A percentile compares a stretch with the other conserved stretches of the same genome.
phyloP scores from a whole-genome alignment of 2,329 filamentous ascomycete species.

The Neophaeococcomyces mojaviensis region DNA sequence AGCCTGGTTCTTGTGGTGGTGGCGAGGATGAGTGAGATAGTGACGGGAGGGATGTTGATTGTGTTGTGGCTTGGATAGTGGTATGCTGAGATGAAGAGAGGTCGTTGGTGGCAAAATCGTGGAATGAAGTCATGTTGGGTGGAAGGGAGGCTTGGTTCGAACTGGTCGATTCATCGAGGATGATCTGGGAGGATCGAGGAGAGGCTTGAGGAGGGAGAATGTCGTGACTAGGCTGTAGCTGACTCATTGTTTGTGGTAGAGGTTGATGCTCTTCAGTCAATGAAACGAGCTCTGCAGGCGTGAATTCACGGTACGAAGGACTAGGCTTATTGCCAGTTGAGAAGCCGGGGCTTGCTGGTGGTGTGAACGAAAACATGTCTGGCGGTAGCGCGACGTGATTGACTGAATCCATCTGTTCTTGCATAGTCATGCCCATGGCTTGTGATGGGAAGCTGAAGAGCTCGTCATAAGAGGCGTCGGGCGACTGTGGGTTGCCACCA shows the following conservation, averaged over 20 bases:
- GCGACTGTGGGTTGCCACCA: slow-evolving; percentile 24
- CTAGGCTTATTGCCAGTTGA: slow-evolving; percentile 33
- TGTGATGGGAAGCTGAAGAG: slow-evolving; percentile 15
- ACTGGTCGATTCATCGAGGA: slow-evolving; percentile 1
- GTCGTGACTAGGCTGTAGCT: background rate
- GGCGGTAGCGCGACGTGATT: slow-evolving; percentile 25
- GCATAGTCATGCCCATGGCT: slow-evolving; percentile 11
- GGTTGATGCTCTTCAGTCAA: background rate
- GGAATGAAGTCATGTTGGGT: background rate
- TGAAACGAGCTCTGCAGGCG: slow-evolving; percentile 25
- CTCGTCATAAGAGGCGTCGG: slow-evolving; percentile 23
- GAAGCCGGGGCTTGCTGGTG: slow-evolving; percentile 39
- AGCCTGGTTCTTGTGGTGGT: slow-evolving; percentile 6
- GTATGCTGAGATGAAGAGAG: slow-evolving; percentile 13
- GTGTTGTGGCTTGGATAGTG: background rate
- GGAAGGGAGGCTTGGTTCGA: slow-evolving; percentile 1
- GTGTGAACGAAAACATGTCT: slow-evolving; percentile 40
- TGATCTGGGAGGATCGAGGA: background rate
- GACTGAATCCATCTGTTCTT: slow-evolving; percentile 2
- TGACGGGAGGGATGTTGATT: slow-evolving; percentile 4
- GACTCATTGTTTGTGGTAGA: background rate
- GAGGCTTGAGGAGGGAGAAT: slow-evolving; percentile 2
- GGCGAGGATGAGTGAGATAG: slow-evolving; percentile 7
- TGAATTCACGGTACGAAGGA: slow-evolving; percentile 31
- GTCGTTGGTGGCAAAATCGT: slow-evolving; percentile 21